These are phyloP conservation scores for Trichoderma sp. DNA, from an alignment of 2,329 filamentous ascomycete genomes.

Conservation along the genomic window DNA sequence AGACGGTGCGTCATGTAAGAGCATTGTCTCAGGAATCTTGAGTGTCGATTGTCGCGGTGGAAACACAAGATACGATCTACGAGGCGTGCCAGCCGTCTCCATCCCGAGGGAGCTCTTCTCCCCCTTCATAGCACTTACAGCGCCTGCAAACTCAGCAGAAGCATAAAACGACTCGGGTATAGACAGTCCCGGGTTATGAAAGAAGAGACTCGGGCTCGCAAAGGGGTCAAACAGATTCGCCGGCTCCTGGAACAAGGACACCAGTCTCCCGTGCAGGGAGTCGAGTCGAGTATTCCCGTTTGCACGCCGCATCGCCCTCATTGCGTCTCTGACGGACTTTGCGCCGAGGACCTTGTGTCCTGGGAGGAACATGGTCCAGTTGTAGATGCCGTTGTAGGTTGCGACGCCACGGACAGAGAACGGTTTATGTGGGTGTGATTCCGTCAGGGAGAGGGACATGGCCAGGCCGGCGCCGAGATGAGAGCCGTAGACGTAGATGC, in stretches of 20 bases:
- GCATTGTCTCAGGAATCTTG: conserved; percentile 48
- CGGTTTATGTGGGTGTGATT: conserved; percentile 43
- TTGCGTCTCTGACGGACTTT: conserved; percentile 15
- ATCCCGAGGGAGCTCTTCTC: conserved; percentile 18
- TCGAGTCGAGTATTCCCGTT: conserved; percentile 35
- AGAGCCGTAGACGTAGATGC: conserved; percentile 52
- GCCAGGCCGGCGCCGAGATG: conserved; percentile 59
- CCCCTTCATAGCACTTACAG: conserved; percentile 28
- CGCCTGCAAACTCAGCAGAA: conserved; percentile 31
- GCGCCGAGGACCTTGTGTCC: conserved; percentile 46
- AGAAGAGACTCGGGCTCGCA: conserved; percentile 57
- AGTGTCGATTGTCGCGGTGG: conserved; percentile 49
- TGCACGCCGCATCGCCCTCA: conserved; percentile 12
- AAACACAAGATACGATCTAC: conserved; percentile 46
- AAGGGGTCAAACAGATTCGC: conserved; percentile 58
- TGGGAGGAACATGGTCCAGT: conserved; percentile 61
- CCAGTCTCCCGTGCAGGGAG: conserved; percentile 37
- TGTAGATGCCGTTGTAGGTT: conserved; percentile 60
- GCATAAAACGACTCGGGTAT: conserved; percentile 46
- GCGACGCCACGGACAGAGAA: conserved; percentile 54
- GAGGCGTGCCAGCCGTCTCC: conserved; percentile 31
- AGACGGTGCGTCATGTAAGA: conserved; percentile 45
- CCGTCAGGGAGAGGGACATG: conserved; percentile 56
- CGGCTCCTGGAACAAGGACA: conserved; percentile 49
- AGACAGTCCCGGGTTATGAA: conserved; percentile 50